A percentile compares a stretch with the other conserved stretches of the same genome.
phyloP scores from a whole-genome alignment of 1,139 yeast species.

The Suhomyces panamericanus region DNA sequence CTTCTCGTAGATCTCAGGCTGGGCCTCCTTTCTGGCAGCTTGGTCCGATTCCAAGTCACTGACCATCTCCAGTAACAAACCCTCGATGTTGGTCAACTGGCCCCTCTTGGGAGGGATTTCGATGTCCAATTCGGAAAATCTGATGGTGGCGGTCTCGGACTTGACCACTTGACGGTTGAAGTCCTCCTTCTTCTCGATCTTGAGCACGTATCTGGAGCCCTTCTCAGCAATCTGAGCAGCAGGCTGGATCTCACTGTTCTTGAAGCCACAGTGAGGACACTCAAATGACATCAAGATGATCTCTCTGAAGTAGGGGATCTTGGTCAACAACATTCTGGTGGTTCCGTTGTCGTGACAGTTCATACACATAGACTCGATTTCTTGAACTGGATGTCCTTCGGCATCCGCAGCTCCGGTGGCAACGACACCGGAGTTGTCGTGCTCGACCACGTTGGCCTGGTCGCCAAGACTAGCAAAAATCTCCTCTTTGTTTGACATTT shows the following conservation, averaged over 20 bases:
- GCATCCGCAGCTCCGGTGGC: slow-evolving; percentile 71
- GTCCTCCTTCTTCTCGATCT: slow-evolving; percentile 70
- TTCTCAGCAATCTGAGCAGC: slow-evolving; percentile 88
- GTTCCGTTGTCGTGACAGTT: slow-evolving; percentile 85
- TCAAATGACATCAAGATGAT: slow-evolving; percentile 92
- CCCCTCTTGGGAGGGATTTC: slow-evolving; percentile 97
- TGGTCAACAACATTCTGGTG: slow-evolving; percentile 80
- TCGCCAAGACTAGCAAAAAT: slow-evolving; percentile 58
- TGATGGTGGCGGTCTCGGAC: slow-evolving; percentile 82
- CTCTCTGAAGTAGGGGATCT: slow-evolving; percentile 90
- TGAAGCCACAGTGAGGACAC: slow-evolving; percentile 92
- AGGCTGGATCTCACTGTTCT: slow-evolving; percentile 91
- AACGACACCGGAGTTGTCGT: slow-evolving; percentile 12
- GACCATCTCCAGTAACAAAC: slow-evolving; percentile 77
- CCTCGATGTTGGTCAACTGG: slow-evolving; percentile 90
- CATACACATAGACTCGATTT: slow-evolving; percentile 93
- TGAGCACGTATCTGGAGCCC: slow-evolving; percentile 73
- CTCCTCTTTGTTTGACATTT: slow-evolving; percentile 32
- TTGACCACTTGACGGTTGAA: slow-evolving; percentile 90
- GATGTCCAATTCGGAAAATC: slow-evolving; percentile 79
- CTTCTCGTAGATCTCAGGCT: slow-evolving; percentile 74
- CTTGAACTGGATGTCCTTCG: slow-evolving; percentile 97
- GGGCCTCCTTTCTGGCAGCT: slow-evolving; percentile 66
- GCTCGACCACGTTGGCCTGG: slow-evolving; percentile 16
- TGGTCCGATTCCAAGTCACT: slow-evolving; percentile 84